Evolutionary conservation across 83 land plant genomes (phyloP).

Genomic region (Larix sibirica): DNA sequence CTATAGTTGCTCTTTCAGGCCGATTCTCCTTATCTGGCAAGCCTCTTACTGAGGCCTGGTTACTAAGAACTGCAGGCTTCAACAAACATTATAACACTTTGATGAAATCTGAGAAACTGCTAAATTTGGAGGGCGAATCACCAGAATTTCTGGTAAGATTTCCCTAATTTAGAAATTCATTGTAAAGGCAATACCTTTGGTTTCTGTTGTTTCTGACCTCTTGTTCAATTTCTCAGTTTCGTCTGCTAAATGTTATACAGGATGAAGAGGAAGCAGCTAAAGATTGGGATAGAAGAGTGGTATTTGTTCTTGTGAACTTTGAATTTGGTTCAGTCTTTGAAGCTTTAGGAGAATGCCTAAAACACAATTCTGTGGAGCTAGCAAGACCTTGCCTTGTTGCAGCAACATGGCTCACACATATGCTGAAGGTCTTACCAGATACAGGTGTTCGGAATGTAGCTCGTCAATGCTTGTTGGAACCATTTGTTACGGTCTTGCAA

Average conservation of each 20-base stretch:
- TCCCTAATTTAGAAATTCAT: neutral
- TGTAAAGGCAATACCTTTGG: neutral
- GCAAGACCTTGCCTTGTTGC: conserved; percentile 54
- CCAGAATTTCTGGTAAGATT: conserved; percentile 28
- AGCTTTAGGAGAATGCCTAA: conserved; percentile 52
- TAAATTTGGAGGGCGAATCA: conserved; percentile 19
- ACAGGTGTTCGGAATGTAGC: conserved; percentile 47
- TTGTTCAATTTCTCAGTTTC: neutral
- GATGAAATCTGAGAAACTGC: conserved; percentile 19
- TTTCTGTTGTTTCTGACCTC: neutral
- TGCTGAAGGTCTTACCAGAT: conserved; percentile 52
- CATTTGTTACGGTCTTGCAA: conserved; percentile 38
- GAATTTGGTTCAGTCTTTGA: conserved; percentile 60
- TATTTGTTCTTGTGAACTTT: conserved; percentile 54
- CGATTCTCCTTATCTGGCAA: conserved; percentile 40
- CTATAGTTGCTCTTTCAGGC: conserved; percentile 42
- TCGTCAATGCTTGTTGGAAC: conserved; percentile 39
- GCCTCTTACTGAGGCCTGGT: conserved; percentile 39
- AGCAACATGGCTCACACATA: conserved; percentile 56
- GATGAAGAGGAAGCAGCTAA: conserved; percentile 53
- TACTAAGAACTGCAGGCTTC: conserved; percentile 50
- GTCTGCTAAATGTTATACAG: conserved; percentile 19
- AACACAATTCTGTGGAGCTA: conserved; percentile 40
- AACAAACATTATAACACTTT: conserved; percentile 32
- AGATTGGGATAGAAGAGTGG: conserved; percentile 63